Conservation (phyloP, 805 yeast species). For the Candida orba region DNA sequence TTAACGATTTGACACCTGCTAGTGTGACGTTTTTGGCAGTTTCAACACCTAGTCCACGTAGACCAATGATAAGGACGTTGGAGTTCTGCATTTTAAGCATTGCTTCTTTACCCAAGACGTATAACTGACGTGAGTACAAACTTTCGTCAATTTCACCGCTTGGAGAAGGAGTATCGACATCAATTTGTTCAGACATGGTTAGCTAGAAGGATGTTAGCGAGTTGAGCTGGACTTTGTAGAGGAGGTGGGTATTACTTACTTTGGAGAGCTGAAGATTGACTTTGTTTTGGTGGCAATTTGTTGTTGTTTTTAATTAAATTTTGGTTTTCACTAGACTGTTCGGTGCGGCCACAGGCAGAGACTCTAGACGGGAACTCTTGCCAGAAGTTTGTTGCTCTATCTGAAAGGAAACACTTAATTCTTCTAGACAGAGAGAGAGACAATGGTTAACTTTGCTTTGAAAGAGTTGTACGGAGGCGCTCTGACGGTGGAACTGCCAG, state of each 20-base stretch:
- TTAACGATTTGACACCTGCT: constrained; percentile 92
- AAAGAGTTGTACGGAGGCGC: constrained; percentile 77
- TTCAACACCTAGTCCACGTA: constrained; percentile 90
- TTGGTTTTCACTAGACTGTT: too few relatives aligned
- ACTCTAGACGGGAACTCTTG: too few relatives aligned
- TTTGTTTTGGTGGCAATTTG: background rate
- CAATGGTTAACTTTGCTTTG: constrained; percentile 5
- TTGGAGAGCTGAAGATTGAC: background rate
- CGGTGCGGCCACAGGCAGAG: background rate
- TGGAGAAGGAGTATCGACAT: constrained; percentile 32
- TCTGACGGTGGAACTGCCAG: constrained; percentile 50
- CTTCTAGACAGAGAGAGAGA: background rate
- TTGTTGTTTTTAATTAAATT: too few relatives aligned
- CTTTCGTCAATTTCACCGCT: constrained; percentile 75
- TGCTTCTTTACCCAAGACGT: constrained; percentile 95
- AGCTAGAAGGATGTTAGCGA: background rate
- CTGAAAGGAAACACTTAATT: background rate
- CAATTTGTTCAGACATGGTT: constrained; percentile 31
- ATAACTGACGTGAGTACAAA: constrained; percentile 91
- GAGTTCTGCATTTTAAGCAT: constrained; percentile 95
- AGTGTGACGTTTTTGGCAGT: constrained; percentile 94
- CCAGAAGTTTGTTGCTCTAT: background rate
- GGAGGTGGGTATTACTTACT: background rate
- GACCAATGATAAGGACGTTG: constrained; percentile 84
- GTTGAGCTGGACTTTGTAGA: background rate